A percentile compares a stretch with the other conserved stretches of the same genome.
These are phyloP conservation scores for Aspergillus tanneri DNA, from an alignment of 2,329 filamentous ascomycete genomes.

Conservation along the genomic window DNA sequence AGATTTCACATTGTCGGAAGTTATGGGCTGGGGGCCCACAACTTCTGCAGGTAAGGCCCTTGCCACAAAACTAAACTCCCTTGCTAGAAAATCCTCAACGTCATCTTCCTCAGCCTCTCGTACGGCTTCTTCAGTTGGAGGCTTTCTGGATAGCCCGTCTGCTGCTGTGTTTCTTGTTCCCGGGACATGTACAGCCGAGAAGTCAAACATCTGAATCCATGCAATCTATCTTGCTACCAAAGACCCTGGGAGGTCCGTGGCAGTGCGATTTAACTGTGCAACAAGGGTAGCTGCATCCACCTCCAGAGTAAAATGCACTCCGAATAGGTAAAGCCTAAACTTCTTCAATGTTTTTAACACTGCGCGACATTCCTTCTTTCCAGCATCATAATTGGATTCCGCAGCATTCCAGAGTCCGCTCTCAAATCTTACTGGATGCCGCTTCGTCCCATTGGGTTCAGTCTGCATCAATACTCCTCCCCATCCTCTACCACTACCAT, in stretches of 20 bases:
- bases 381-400: neutral
- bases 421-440: neutral
- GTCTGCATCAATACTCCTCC: neutral
- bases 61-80: too few relatives aligned
- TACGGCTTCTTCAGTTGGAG: neutral
- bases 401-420: neutral
- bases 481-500: neutral
- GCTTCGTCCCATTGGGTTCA: neutral
- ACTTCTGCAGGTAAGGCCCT: too few relatives aligned
- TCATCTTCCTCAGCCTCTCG: too few relatives aligned
- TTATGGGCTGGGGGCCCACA: too few relatives aligned
- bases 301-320: neutral
- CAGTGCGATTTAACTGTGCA: too few relatives aligned
- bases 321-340: neutral
- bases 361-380: neutral
- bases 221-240: neutral
- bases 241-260: neutral
- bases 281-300: neutral
- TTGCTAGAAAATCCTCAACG: too few relatives aligned
- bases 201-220: neutral
- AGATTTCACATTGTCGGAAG: too few relatives aligned
- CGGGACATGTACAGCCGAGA: neutral
- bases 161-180: neutral
- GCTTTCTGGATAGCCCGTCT: neutral
- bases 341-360: neutral